These are phyloP conservation scores for Aspergillus carlsbadensis DNA, from an alignment of 495 filamentous ascomycete species.

Conservation along the genomic window DNA sequence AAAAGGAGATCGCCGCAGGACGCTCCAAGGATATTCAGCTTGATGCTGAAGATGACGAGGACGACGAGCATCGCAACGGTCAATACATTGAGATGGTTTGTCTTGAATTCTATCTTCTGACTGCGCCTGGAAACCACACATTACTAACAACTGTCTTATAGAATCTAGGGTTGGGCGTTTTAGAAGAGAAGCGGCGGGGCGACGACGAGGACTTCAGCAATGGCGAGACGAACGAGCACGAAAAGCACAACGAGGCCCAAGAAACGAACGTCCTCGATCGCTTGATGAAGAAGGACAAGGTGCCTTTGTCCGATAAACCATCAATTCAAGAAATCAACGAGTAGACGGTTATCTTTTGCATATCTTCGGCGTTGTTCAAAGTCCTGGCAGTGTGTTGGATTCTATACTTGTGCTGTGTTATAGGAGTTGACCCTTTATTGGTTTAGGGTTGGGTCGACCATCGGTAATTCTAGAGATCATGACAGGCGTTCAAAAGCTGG, in stretches of 20 bases:
- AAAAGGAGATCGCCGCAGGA: conserved; percentile 41
- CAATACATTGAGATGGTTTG: conserved; percentile 56
- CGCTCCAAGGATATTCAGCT: conserved; percentile 32
- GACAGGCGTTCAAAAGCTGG: background rate
- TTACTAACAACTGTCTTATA: conserved; percentile 15
- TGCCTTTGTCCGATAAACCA: conserved; percentile 31
- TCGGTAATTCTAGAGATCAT: background rate
- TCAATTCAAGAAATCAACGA: conserved; percentile 44
- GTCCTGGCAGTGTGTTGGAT: background rate
- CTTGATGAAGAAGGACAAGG: conserved; percentile 40
- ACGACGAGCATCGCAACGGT: conserved; percentile 25
- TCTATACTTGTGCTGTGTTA: background rate
- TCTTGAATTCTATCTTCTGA: background rate
- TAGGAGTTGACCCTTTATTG: background rate
- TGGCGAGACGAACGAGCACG: conserved; percentile 9
- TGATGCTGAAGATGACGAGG: conserved; percentile 36
- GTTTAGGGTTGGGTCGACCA: background rate
- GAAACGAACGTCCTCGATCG: conserved; percentile 40
- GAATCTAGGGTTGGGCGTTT: conserved; percentile 53
- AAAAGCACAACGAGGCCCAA: conserved; percentile 2
- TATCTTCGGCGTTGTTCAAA: conserved; percentile 7
- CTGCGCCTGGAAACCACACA: too few relatives aligned
- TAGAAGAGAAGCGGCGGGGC: conserved; percentile 44
- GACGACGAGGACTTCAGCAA: conserved; percentile 21
- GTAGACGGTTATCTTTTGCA: conserved; percentile 12